Percentiles rank a stretch among this genome's conserved stretches.
phyloP scores from a whole-genome alignment of 2,329 filamentous ascomycete genomes.

The Stagonosporopsis chrysanthemi region DNA sequence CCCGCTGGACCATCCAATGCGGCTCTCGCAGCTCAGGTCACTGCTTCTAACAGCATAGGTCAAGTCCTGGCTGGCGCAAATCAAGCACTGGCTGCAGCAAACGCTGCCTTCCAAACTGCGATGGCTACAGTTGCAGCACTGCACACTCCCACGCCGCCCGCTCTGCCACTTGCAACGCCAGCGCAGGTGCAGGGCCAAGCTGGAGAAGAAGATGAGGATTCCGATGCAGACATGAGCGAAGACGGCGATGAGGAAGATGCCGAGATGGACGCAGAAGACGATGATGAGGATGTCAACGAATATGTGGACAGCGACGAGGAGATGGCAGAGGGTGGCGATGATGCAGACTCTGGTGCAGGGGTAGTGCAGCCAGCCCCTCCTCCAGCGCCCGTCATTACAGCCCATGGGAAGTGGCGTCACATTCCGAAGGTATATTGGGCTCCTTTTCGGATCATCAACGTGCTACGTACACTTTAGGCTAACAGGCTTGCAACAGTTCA shows the following conservation, averaged over 20 bases:
- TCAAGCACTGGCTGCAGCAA: background rate
- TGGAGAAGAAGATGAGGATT: background rate
- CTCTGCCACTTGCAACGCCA: background rate
- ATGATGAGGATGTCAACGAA: background rate
- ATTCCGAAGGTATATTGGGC: slow-evolving; percentile 28
- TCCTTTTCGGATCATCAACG: background rate
- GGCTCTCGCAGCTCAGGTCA: background rate
- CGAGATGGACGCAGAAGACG: slow-evolving; percentile 8
- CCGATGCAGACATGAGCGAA: background rate
- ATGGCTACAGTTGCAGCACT: background rate
- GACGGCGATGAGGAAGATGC: slow-evolving; percentile 13
- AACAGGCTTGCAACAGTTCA: slow-evolving; percentile 29
- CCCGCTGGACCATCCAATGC: background rate
- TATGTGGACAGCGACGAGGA: slow-evolving; percentile 14
- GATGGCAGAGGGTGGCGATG: slow-evolving; percentile 4
- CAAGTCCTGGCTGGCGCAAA: too few species aligned
- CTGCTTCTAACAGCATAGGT: too few species aligned
- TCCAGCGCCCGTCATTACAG: slow-evolving; percentile 22
- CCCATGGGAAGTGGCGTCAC: slow-evolving; percentile 43
- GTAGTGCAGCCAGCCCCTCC: slow-evolving; percentile 5
- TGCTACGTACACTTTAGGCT: background rate
- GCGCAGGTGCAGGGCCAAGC: background rate
- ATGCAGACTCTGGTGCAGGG: slow-evolving; percentile 3
- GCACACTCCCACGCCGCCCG: background rate
- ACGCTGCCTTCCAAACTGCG: background rate